phyloP scores from a whole-genome alignment of 2,329 filamentous ascomycete species.

The Emydomyces testavorans region DNA sequence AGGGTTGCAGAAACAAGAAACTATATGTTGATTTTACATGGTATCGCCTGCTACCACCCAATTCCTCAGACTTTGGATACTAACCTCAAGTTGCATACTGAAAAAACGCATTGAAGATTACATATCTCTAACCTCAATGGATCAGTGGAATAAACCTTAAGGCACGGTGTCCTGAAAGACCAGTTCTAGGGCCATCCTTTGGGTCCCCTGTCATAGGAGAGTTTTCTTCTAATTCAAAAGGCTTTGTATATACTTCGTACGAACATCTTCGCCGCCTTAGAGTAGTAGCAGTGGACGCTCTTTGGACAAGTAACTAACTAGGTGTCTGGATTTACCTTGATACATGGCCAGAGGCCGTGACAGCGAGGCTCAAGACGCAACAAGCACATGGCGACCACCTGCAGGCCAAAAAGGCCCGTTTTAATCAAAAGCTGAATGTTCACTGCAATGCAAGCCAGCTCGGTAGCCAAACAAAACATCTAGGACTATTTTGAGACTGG shows the following conservation, averaged over 20 bases:
- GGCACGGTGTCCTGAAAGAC: no score
- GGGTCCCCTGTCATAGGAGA: no score
- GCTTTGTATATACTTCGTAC: not conserved
- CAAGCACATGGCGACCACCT: conserved; percentile 1
- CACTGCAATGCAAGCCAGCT: not conserved
- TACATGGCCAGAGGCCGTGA: not conserved
- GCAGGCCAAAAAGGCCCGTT: not conserved
- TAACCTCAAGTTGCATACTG: not conserved
- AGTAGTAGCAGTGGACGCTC: not conserved
- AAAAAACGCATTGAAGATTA: not conserved
- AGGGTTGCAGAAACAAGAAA: not conserved
- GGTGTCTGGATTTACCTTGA: not conserved
- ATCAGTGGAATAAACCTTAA: no score
- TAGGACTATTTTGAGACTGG: not conserved
- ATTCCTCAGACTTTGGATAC: no score
- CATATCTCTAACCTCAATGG: no score
- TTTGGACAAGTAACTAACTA: not conserved
- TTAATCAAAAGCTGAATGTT: not conserved
- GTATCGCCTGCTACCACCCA: no score
- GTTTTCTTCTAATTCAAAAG: not conserved
- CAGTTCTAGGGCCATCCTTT: no score
- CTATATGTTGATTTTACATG: conserved; percentile 2
- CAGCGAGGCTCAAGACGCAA: not conserved
- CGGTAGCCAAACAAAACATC: no score
- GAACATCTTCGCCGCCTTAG: no score